Evolutionary conservation across 225 moss, liverwort and hornwort genomes (phyloP).

Genomic region (Pseudoscleropodium purum): DNA sequence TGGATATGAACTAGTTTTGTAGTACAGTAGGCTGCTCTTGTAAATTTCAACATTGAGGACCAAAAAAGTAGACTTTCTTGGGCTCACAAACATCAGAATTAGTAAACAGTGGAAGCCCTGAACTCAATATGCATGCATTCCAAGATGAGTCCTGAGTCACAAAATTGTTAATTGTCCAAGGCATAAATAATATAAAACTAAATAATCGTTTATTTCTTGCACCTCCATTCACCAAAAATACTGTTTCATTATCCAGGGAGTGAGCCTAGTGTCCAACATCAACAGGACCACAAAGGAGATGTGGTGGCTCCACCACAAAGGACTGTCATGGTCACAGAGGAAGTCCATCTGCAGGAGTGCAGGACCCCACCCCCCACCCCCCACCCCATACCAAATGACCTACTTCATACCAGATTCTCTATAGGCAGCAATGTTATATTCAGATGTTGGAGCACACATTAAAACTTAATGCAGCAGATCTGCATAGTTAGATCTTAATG

Average conservation of each 20-base stretch:
- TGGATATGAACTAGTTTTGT: not conserved
- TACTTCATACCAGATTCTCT: not conserved
- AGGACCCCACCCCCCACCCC: no score
- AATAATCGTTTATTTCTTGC: not conserved
- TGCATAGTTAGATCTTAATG: not conserved
- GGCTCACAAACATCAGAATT: not conserved
- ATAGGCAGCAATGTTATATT: not conserved
- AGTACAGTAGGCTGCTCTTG: not conserved
- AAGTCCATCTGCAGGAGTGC: no score
- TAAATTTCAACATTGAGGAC: not conserved
- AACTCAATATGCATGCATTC: not conserved
- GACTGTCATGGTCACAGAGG: not conserved
- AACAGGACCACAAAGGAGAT: not conserved
- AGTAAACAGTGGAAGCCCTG: no score
- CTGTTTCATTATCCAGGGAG: not conserved
- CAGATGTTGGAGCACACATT: not conserved
- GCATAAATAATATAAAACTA: no score
- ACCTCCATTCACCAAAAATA: not conserved
- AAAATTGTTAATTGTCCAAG: no score
- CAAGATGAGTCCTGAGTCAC: not conserved
- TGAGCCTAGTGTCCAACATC: not conserved
- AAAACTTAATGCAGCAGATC: not conserved
- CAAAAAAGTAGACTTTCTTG: not conserved
- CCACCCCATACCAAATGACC: not conserved
- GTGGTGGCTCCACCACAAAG: not conserved